A percentile compares a stretch with the other conserved stretches of the same genome.
phyloP scores from a whole-genome alignment of 345 rosid species.

The Populus simonii region DNA sequence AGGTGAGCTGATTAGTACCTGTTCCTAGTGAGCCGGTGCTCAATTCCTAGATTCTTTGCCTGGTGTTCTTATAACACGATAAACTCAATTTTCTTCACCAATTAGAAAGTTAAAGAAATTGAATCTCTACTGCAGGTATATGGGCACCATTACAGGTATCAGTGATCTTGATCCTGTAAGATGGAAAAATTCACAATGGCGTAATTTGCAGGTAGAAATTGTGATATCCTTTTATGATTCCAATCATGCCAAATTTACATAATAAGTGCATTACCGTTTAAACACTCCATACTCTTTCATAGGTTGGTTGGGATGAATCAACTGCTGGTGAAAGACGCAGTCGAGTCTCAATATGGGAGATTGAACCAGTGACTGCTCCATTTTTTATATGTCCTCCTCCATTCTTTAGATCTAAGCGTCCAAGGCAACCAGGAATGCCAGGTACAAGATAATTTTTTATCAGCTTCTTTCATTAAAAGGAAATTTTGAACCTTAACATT shows the following conservation, averaged over 20 bases:
- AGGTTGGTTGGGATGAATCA: constrained; percentile 99
- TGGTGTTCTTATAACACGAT: neutral
- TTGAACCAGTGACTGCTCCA: constrained; percentile 90
- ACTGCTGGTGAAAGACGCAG: constrained; percentile 78
- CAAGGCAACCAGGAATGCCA: constrained; percentile 79
- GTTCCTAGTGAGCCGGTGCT: neutral
- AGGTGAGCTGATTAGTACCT: neutral
- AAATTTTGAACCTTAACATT: neutral
- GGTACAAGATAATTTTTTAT: constrained; percentile 32
- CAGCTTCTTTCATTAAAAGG: neutral
- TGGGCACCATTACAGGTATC: constrained; percentile 92
- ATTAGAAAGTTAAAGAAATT: neutral
- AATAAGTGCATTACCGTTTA: neutral
- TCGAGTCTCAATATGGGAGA: constrained; percentile 94
- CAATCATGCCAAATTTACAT: neutral
- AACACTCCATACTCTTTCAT: constrained; percentile 11
- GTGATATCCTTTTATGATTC: neutral
- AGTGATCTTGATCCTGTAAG: constrained; percentile 84
- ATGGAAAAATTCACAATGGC: constrained; percentile 98
- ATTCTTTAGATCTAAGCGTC: constrained; percentile 75
- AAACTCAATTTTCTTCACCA: neutral
- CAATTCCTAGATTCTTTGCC: neutral
- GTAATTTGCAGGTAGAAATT: constrained; percentile 69
- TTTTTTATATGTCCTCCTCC: constrained; percentile 92
- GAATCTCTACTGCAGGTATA: constrained; percentile 54